A percentile compares a stretch with the other conserved stretches of the same genome.
These are phyloP conservation scores for Scheffersomyces ergatensis DNA, from an alignment of 805 yeast genomes.

Conservation along the genomic window DNA sequence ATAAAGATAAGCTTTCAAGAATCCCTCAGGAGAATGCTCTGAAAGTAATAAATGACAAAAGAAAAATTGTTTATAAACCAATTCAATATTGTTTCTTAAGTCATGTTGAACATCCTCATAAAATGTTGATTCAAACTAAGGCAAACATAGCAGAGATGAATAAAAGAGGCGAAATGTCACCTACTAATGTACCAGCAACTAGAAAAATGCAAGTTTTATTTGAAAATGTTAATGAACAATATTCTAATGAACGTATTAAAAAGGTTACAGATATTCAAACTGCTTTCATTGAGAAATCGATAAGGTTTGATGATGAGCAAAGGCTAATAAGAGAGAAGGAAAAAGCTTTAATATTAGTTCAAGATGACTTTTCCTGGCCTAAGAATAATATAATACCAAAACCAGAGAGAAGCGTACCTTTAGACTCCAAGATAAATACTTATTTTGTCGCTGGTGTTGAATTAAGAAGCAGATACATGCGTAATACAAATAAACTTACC, in stretches of 20 bases:
- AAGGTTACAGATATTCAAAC: conserved; percentile 9
- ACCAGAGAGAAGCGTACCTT: too few relatives aligned
- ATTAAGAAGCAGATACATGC: too few relatives aligned
- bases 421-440: too few relatives aligned
- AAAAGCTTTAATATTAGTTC: conserved; percentile 8
- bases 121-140: conserved; percentile 8
- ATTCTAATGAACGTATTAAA: not conserved
- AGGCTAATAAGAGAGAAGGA: conserved; percentile 13
- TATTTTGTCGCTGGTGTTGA: too few relatives aligned
- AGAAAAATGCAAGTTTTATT: not conserved
- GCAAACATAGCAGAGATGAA: not conserved
- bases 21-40: too few relatives aligned
- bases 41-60: too few relatives aligned
- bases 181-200: not conserved
- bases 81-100: conserved; percentile 22
- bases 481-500: too few relatives aligned
- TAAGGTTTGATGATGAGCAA: conserved; percentile 15
- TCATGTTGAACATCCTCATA: conserved; percentile 12
- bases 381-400: too few relatives aligned
- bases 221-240: conserved; percentile 1
- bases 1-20: not conserved
- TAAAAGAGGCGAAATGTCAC: not conserved
- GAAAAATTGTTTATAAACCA: conserved; percentile 15
- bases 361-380: not conserved
- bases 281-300: conserved; percentile 12